Percentiles rank a stretch among this genome's conserved stretches.
phyloP scores from a whole-genome alignment of 768 basidiomycete species.

The Clitopilus hobsonii region DNA sequence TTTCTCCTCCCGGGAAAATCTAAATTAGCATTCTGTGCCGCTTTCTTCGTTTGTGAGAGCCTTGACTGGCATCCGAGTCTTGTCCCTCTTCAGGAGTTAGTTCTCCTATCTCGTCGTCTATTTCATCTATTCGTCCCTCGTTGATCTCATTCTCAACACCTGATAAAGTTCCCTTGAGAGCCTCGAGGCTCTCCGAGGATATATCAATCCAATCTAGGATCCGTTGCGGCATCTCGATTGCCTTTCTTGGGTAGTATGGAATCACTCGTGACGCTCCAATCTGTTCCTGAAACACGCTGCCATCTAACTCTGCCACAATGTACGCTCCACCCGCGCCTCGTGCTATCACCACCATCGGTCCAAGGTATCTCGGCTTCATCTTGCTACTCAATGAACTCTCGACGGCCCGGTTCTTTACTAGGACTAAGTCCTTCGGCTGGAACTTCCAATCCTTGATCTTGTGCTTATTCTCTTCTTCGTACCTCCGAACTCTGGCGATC shows the following conservation, averaged over 20 bases:
- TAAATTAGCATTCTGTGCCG: no score
- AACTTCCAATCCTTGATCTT: background rate
- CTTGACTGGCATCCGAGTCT: background rate
- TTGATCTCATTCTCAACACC: background rate
- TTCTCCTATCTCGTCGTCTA: background rate
- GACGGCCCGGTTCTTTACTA: constrained; percentile 27
- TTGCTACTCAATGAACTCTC: constrained; percentile 25
- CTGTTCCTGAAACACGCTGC: constrained; percentile 17
- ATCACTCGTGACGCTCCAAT: constrained; percentile 21
- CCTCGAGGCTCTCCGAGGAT: background rate
- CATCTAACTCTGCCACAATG: constrained; percentile 24
- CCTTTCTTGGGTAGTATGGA: constrained; percentile 16
- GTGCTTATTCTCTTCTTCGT: background rate
- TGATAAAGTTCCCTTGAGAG: background rate
- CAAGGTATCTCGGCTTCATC: constrained; percentile 27
- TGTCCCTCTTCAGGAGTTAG: background rate
- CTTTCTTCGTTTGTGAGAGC: no score
- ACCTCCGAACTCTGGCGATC: background rate
- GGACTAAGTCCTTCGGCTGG: constrained; percentile 23
- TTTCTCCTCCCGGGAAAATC: no score
- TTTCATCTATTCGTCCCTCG: background rate
- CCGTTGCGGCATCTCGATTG: background rate
- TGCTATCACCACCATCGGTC: constrained; percentile 29
- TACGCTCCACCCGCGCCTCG: constrained; percentile 23
- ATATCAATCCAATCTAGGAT: background rate